Conservation (phyloP, 1,139 yeast species). For the Yamadazyma sp. region DNA sequence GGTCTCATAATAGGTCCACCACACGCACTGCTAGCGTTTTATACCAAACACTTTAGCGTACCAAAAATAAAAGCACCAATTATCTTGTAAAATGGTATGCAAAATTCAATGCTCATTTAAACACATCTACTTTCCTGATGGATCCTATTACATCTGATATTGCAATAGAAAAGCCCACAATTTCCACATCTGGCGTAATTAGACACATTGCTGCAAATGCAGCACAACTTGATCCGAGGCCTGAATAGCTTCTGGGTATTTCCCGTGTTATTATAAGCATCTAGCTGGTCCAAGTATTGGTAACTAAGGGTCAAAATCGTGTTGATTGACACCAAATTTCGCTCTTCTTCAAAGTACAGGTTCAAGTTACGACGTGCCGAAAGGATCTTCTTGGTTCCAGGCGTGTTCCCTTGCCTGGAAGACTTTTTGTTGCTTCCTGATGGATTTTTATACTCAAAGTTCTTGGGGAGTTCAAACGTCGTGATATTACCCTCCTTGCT, state of each 20-base stretch:
- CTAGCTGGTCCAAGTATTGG: constrained; percentile 41
- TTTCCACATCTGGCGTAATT: constrained; percentile 39
- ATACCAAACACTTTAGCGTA: too few relatives aligned
- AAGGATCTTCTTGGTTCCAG: constrained; percentile 44
- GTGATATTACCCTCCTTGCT: constrained; percentile 31
- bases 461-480: constrained; percentile 44
- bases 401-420: constrained; percentile 43
- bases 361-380: constrained; percentile 48
- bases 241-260: constrained; percentile 23
- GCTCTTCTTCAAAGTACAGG: constrained; percentile 49
- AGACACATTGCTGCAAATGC: constrained; percentile 43
- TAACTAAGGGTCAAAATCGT: constrained; percentile 41
- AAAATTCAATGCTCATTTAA: constrained; percentile 10
- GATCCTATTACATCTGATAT: constrained; percentile 40
- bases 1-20: too few relatives aligned
- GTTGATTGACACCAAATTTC: constrained; percentile 44
- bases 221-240: constrained; percentile 41
- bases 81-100: neutral
- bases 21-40: too few relatives aligned
- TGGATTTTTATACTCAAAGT: constrained; percentile 31
- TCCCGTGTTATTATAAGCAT: constrained; percentile 18
- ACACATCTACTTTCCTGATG: constrained; percentile 47
- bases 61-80: too few relatives aligned
- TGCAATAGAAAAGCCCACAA: constrained; percentile 45
- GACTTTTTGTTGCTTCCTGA: constrained; percentile 21